phyloP scores from a whole-genome alignment of 1,284 basidiomycete genomes.

The Athelia sp. region DNA sequence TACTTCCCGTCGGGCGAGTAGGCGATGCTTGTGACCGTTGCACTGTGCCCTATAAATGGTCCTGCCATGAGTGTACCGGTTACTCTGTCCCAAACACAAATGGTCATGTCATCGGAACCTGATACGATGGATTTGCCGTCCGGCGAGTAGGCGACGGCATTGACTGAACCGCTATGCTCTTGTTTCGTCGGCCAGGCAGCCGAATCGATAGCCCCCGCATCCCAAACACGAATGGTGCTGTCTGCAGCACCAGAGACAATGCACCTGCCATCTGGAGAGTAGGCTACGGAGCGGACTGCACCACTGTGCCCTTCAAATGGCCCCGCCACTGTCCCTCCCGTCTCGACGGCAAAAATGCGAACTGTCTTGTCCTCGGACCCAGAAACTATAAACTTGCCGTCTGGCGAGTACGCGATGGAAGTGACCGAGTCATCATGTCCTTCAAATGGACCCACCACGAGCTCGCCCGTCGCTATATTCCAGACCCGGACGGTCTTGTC shows the following conservation, averaged over 20 bases:
- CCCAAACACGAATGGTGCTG: not conserved
- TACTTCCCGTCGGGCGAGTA: not conserved
- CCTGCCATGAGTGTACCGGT: not conserved
- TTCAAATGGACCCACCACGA: conserved; percentile 2
- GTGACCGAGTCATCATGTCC: conserved; percentile 14
- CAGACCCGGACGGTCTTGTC: conserved; percentile 7
- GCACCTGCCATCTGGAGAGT: conserved; percentile 11
- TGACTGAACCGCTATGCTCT: too few relatives aligned
- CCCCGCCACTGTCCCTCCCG: conserved; percentile 2
- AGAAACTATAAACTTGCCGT: conserved; percentile 16
- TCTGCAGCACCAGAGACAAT: conserved; percentile 23
- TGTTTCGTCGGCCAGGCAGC: too few relatives aligned
- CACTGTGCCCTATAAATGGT: not conserved
- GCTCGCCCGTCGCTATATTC: conserved; percentile 8
- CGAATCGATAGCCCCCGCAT: not conserved
- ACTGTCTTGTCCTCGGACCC: conserved; percentile 14
- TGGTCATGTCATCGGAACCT: too few relatives aligned
- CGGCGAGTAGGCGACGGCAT: too few relatives aligned
- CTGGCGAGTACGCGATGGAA: conserved; percentile 18
- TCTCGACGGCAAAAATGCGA: conserved; percentile 14
- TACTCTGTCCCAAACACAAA: not conserved
- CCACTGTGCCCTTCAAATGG: conserved; percentile 7
- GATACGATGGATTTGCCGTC: too few relatives aligned
- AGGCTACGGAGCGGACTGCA: conserved; percentile 7
- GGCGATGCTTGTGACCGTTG: not conserved